Percentiles rank a stretch among this genome's conserved stretches.
Conservation (phyloP, 306 rosid genomes). For the Inga oerstediana region DNA sequence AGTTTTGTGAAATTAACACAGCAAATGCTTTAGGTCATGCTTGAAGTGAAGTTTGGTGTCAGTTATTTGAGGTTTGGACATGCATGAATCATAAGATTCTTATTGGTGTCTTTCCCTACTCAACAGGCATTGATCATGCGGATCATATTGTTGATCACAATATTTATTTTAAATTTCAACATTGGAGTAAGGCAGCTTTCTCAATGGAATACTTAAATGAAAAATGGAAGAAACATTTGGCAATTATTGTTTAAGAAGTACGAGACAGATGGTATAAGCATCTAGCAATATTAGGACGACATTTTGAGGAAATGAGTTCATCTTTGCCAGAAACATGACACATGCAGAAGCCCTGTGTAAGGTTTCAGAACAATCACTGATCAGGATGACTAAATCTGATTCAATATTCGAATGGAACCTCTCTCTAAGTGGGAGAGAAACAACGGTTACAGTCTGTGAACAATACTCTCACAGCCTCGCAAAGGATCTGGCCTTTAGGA, state of each 20-base stretch:
- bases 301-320: constrained; percentile 6
- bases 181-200: neutral
- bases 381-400: too few relatives aligned
- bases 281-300: constrained; percentile 9
- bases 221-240: neutral
- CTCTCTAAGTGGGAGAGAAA: too few relatives aligned
- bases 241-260: constrained; percentile 12
- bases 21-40: constrained; percentile 16
- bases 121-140: neutral
- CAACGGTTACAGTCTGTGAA: too few relatives aligned
- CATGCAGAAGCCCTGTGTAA: neutral
- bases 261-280: neutral
- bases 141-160: neutral
- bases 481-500: too few relatives aligned
- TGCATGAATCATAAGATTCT: neutral
- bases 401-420: too few relatives aligned
- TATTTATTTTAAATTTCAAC: neutral
- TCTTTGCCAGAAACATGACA: neutral
- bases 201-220: neutral
- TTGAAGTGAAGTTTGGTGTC: neutral
- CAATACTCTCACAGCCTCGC: too few relatives aligned
- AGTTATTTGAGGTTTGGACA: too few relatives aligned
- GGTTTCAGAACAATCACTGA: too few relatives aligned
- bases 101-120: neutral
- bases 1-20: neutral